Percentiles rank a stretch among this genome's conserved stretches.
Conservation (phyloP, 345 rosid species). For the Acer negundo region DNA sequence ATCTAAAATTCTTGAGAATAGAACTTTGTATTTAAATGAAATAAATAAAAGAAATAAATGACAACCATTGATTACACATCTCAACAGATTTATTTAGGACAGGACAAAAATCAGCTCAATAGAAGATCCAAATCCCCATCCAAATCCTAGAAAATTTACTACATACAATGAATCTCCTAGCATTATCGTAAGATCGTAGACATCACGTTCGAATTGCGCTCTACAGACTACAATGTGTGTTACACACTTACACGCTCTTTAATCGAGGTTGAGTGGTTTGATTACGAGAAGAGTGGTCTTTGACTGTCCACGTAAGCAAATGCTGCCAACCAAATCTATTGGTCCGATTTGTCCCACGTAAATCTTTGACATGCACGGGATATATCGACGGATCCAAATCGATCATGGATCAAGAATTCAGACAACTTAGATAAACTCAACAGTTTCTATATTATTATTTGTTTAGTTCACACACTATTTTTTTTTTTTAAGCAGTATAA, state of each 20-base stretch:
- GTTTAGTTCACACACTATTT: not conserved
- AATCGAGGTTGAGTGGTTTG: not conserved
- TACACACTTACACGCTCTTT: not conserved
- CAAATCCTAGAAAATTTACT: too few species aligned
- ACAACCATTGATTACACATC: too few species aligned
- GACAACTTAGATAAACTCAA: conserved; percentile 2
- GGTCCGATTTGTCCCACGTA: conserved; percentile 17
- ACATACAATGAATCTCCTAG: too few species aligned
- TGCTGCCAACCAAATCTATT: not conserved
- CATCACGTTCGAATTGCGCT: not conserved
- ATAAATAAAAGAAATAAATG: too few species aligned
- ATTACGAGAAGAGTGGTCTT: not conserved
- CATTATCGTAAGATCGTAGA: not conserved
- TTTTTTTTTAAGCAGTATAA: too few species aligned
- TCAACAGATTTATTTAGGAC: too few species aligned
- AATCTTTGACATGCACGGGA: conserved; percentile 25
- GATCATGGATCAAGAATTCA: not conserved
- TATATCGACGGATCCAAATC: not conserved
- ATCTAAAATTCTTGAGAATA: too few species aligned
- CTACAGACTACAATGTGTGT: not conserved
- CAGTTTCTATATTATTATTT: not conserved
- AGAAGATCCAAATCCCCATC: too few species aligned
- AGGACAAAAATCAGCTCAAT: too few species aligned
- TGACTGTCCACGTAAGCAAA: not conserved
- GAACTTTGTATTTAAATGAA: too few species aligned